A percentile compares a stretch with the other conserved stretches of the same genome.
phyloP scores from a whole-genome alignment of 345 rosid genomes.

The Eucalyptus decipiens region DNA sequence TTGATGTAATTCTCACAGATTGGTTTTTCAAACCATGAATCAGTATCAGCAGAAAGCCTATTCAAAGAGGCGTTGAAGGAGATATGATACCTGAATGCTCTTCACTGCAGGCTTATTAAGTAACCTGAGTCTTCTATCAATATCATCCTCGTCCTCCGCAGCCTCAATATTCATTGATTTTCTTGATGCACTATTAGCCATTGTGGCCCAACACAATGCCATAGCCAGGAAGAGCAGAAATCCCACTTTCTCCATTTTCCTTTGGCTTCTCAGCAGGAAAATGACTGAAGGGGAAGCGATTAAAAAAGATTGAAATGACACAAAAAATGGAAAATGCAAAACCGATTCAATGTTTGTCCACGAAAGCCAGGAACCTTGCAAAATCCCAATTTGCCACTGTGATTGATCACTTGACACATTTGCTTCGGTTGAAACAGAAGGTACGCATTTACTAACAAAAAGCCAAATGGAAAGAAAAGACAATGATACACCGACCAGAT shows the following conservation, averaged over 20 bases:
- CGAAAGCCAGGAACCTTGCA: neutral
- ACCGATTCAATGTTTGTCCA: neutral
- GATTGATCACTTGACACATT: neutral
- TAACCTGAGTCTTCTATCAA: constrained; percentile 17
- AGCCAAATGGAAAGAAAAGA: neutral
- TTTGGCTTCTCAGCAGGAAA: neutral
- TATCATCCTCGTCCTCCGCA: neutral
- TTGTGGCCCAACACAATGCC: neutral
- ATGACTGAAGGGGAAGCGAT: neutral
- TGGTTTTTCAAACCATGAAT: neutral
- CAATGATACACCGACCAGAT: neutral
- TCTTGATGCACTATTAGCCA: neutral
- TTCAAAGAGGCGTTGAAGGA: neutral
- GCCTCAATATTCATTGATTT: neutral
- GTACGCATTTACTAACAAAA: neutral
- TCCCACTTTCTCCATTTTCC: neutral
- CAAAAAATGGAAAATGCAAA: neutral
- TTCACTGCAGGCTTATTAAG: constrained; percentile 43
- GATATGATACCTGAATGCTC: constrained; percentile 11
- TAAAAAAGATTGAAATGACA: neutral
- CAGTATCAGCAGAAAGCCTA: neutral
- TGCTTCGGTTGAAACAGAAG: neutral
- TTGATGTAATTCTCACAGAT: neutral
- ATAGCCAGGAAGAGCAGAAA: neutral
- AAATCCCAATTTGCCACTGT: neutral